Conservation (phyloP, 345 rosid species). For the Combretum micranthum region DNA sequence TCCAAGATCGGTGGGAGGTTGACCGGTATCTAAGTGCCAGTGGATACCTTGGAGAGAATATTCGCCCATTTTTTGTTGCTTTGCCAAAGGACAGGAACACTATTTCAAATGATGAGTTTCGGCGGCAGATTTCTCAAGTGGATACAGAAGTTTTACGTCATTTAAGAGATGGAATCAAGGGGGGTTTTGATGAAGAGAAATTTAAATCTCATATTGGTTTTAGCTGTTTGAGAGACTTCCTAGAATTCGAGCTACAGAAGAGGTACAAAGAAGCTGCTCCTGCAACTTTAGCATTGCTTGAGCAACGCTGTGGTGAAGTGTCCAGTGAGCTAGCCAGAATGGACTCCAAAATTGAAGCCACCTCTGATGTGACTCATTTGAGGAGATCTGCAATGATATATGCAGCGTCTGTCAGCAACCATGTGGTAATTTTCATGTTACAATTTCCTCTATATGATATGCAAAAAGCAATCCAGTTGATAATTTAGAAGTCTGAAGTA, state of each 20-base stretch:
- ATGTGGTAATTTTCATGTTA: conserved; percentile 55
- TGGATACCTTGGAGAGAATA: conserved; percentile 91
- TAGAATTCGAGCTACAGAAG: conserved; percentile 90
- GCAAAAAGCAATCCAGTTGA: no score
- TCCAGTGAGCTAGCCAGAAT: conserved; percentile 47
- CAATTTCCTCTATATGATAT: no score
- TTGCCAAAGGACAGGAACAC: conserved; percentile 81
- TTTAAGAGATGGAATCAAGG: conserved; percentile 70
- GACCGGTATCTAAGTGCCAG: conserved; percentile 89
- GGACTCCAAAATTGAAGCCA: conserved; percentile 71
- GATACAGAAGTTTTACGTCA: conserved; percentile 62
- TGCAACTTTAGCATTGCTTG: conserved; percentile 93
- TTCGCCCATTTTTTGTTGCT: conserved; percentile 81
- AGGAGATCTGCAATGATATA: conserved; percentile 80
- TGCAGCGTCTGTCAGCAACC: conserved; percentile 78
- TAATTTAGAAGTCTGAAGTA: no score
- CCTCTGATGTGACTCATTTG: conserved; percentile 89
- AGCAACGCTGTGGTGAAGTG: conserved; percentile 80
- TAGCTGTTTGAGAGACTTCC: conserved; percentile 67
- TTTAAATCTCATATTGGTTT: conserved; percentile 67
- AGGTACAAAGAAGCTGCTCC: conserved; percentile 94
- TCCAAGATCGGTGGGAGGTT: conserved; percentile 76
- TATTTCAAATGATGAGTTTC: conserved; percentile 83
- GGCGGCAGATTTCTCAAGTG: conserved; percentile 75
- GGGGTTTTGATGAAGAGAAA: conserved; percentile 95